Base-by-base conservation (phyloP, 78 protist species). In the Tieghemostelium lacteum region DNA sequence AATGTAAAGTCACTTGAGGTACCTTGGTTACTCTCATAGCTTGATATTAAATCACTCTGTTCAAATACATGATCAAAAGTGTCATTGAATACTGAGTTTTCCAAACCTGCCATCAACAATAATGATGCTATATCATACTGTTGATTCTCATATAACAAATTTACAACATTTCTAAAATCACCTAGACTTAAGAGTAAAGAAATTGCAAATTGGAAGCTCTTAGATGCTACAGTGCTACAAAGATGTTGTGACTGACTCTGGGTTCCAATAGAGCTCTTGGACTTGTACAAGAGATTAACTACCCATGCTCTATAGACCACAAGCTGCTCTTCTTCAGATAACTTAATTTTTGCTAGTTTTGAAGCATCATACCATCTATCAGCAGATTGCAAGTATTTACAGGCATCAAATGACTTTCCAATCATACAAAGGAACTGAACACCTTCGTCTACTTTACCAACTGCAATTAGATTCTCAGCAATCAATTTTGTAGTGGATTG, bases 331-430 rank as follows among this genome's bases (percentile, higher is more conserved):
- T 58, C 71, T 42, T 88, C 94, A 22, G 67, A 36, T 4, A 88
- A 72, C 33, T 34, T 76, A 8, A 36, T n/a, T 55, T 88, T 88
- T 37, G 94, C 75, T 14, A 88, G 39, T 4, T 10, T 22, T 0
- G 94, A 87, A 50, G 94, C 94, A 4, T 88, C 94, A 52, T 60
- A 36, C 94, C 94, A 88, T 26, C 87, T 61, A 16, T 76, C 58
- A n/a, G 61, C 55, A 19, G 72, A 54, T 61, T 70, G 87, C 4
- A 88, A 65, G 42, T 88, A 88, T 29, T 69, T 76, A 31, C 94
- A 88, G 5, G 94, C 94, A n/a, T 88, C 94, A 28, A 73, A 34
- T 8, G 72, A 22, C 29, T 88, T 88, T 26, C 63, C 94, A 20
- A 88, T 88, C 28, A 73, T 39, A n/a, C 94, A 88, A 7, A 88